Evolutionary conservation across 1,284 basidiomycete genomes (phyloP), one percentile per base, ranked within the genome.

Genomic region (Lentinula novae-zelandiae): DNA sequence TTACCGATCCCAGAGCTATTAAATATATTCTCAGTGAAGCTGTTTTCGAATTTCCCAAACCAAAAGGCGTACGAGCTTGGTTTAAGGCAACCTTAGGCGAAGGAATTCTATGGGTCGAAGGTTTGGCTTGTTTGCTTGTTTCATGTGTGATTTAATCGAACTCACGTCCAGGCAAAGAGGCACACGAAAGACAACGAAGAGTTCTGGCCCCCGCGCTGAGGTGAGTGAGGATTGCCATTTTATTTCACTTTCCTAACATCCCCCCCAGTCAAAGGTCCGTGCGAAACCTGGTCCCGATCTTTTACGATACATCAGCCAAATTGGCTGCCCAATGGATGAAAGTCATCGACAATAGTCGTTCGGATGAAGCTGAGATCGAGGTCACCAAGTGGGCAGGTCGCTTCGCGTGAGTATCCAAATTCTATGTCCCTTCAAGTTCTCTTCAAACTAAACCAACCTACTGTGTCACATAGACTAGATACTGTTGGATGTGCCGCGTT

Each of bases 71-170:
- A 27, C 76, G 84, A 60, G 79, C 77, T 15, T 86, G 84, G 84
- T 86, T 86, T 66, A 76, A 75, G 62, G 78, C 79, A 34, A 77
- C 83, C 1, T 73, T 84, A 3, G 84, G 84, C 15, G 77, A 85
- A 70, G 84, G 84, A n/a, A 80, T 86, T 60, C 76, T 86, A 17
- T 85, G 82, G 80, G 76, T 83, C 15, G 84, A 86, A 78, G 83
- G 82, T 82, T 61, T 54, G 48, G 7, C 4, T 20, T 62, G 7
- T 53, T 53, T 53, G 39, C 12, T 31, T 40, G 51, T 60, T 27
- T 36, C 20, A 38, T 17, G 57, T 33, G 1, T 34, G 44, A 39
- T 51, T 61, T 31, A 15, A 17, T 46, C 51, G 42, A 39, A 13
- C 36, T 17, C 17, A 42, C 59, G n/a, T n/a, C 6, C n/a, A 83